These are phyloP conservation scores for Arthroderma uncinatum DNA, from an alignment of 2,329 filamentous ascomycete genomes.

Conservation along the genomic window DNA sequence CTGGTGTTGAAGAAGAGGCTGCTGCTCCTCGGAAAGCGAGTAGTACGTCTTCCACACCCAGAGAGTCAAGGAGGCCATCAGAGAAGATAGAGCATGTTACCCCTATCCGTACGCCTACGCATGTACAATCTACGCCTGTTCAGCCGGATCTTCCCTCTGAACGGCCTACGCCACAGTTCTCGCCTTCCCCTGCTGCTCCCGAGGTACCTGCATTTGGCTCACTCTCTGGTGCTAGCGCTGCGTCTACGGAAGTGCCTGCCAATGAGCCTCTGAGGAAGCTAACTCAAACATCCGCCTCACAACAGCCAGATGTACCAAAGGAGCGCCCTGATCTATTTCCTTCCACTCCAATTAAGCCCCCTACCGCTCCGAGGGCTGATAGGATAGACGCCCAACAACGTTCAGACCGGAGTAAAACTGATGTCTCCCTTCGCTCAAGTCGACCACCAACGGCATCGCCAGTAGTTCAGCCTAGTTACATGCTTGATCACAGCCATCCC, in stretches of 20 bases:
- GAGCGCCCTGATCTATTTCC: constrained; percentile 1
- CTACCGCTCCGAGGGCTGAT: constrained; percentile 37
- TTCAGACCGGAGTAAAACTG: constrained; percentile 22
- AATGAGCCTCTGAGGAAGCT: not conserved
- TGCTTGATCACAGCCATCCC: constrained; percentile 16
- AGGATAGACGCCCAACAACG: constrained; percentile 22
- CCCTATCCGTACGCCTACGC: constrained; percentile 15
- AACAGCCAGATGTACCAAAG: not conserved
- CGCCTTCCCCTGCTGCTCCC: constrained; percentile 26
- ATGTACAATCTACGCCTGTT: constrained; percentile 17
- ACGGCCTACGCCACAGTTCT: constrained; percentile 13
- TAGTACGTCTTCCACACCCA: not conserved
- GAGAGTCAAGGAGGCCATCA: constrained; percentile 5
- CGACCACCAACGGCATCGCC: constrained; percentile 17
- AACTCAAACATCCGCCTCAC: not conserved
- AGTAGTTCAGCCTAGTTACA: constrained; percentile 15
- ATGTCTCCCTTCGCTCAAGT: constrained; percentile 19
- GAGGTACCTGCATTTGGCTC: constrained; percentile 36
- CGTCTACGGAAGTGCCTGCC: not conserved
- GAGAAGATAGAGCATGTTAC: constrained; percentile 4
- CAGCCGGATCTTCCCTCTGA: constrained; percentile 17
- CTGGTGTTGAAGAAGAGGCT: not conserved
- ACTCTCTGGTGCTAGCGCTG: not conserved
- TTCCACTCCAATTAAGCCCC: constrained; percentile 22
- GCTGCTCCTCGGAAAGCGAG: not conserved